Percentiles rank a stretch among this genome's conserved stretches.
Conservation (phyloP, 768 basidiomycete species). For the Lentinula sp. region DNA sequence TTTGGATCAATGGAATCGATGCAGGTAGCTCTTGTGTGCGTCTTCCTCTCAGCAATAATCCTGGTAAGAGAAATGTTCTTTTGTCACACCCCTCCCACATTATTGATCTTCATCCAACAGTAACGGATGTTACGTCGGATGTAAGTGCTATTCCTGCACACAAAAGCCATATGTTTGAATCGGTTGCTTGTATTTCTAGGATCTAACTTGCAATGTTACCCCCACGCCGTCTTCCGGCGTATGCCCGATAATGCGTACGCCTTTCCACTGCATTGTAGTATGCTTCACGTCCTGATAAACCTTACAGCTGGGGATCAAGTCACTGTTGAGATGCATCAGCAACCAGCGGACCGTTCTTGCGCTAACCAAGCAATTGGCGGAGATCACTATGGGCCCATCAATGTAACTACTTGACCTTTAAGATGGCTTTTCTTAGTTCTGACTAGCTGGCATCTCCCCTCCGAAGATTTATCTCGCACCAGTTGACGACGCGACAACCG, state of each 20-base stretch:
- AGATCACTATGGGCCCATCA: conserved; percentile 43
- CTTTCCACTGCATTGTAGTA: not conserved
- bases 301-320: conserved; percentile 35
- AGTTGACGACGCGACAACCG: conserved; percentile 37
- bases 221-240: conserved; percentile 26
- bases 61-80: conserved; percentile 25
- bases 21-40: conserved; percentile 42
- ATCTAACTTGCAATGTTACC: conserved; percentile 43
- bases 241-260: conserved; percentile 36
- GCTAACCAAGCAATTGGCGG: conserved; percentile 44
- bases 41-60: conserved; percentile 37
- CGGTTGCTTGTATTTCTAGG: conserved; percentile 16
- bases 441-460: not conserved
- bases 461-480: conserved; percentile 40
- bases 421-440: not conserved
- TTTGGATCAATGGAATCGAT: conserved; percentile 48
- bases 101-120: not conserved
- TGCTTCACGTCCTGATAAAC: not conserved
- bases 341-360: conserved; percentile 40
- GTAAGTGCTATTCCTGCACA: not conserved
- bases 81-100: not conserved
- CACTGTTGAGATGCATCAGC: conserved; percentile 52
- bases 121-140: conserved; percentile 3
- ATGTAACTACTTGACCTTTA: conserved; percentile 12
- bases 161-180: not conserved